Base-by-base conservation (phyloP, 495 filamentous ascomycete species). In the Neurospora sp. region DNA sequence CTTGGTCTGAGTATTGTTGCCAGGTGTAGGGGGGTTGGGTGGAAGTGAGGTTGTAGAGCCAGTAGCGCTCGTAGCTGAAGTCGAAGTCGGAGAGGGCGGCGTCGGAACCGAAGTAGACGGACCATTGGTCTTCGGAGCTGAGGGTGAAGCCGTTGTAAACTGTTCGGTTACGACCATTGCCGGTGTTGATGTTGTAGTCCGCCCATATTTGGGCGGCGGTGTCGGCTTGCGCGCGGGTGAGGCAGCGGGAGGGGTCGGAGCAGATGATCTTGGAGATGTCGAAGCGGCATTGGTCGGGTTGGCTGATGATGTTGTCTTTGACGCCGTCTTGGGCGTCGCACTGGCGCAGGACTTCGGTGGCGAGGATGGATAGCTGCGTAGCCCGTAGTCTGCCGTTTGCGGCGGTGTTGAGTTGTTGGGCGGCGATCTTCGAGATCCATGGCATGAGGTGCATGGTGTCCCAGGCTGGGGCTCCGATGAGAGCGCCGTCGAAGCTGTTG, bases 261-360 rank as follows among this genome's bases (percentile, higher is more conserved):
- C 91, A 92, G 14, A 87, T 83, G 40, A 93, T 77, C 0, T 82
- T 79, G 70, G 86, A 83, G 7, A 88, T 81, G 61, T 86, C 76
- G 31, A 91, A 87, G 38, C 84, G 79, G 81, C 91, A 94, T 18
- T 85, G 79, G 46, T 84, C 81, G 0, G 91, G 88, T 68, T 86
- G 81, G 74, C 88, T 89, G 74, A 93, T 88, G 76, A 93, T 89
- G 39, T 85, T 87, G 75, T 93, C 91, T 7, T 82, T 78, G 0
- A 88, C 82, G 2, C 91, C 91, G 77, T 93, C 91, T 22, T 88
- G 79, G 5, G 70, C 74, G 75, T 94, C 91, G 72, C 91, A 94
- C 75, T 93, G 90, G 0, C 84, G 83, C 11, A 91, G 41, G 35
- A 92, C 84, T 74, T 91, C 89, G 0, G 84, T 80, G 14, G 85